Evolutionary conservation across 2,329 filamentous ascomycete species (phyloP).

Genomic region (Achaetomium macrosporum): DNA sequence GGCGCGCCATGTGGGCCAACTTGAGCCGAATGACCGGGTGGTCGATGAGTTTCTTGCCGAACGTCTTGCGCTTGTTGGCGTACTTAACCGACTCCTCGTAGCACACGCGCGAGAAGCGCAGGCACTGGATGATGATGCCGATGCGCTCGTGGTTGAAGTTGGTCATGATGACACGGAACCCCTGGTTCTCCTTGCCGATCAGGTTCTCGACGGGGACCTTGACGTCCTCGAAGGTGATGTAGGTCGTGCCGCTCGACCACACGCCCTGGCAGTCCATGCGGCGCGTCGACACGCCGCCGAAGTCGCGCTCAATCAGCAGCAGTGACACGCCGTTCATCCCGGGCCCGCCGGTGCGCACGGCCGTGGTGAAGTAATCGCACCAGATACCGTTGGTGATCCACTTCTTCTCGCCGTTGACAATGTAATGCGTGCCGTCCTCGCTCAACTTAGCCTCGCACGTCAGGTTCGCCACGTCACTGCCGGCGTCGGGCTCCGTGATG

Average conservation of each 20-base stretch:
- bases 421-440: constrained; percentile 97
- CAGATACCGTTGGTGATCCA: constrained; percentile 99
- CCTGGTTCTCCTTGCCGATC: constrained; percentile 95
- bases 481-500: constrained; percentile 94
- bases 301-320: constrained; percentile 81
- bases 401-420: constrained; percentile 99
- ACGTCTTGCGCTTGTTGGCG: constrained; percentile 93
- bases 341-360: constrained; percentile 78
- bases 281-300: constrained; percentile 82
- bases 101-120: constrained; percentile 94
- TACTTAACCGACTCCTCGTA: constrained; percentile 97
- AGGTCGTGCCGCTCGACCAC: constrained; percentile 91
- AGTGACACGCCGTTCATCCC: constrained; percentile 93
- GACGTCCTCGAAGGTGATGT: constrained; percentile 97
- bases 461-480: constrained; percentile 90
- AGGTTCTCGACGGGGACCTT: constrained; percentile 99
- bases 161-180: constrained; percentile 98
- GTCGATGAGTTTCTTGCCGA: constrained; percentile 93
- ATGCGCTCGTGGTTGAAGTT: constrained; percentile 99
- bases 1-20: constrained; percentile 94
- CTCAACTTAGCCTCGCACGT: constrained; percentile 92
- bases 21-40: constrained; percentile 97
- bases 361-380: constrained; percentile 96
- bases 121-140: constrained; percentile 94
- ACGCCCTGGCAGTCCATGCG: constrained; percentile 99